These are phyloP conservation scores for Alternaria sp. DNA, from an alignment of 2,329 filamentous ascomycete species.

Conservation along the genomic window DNA sequence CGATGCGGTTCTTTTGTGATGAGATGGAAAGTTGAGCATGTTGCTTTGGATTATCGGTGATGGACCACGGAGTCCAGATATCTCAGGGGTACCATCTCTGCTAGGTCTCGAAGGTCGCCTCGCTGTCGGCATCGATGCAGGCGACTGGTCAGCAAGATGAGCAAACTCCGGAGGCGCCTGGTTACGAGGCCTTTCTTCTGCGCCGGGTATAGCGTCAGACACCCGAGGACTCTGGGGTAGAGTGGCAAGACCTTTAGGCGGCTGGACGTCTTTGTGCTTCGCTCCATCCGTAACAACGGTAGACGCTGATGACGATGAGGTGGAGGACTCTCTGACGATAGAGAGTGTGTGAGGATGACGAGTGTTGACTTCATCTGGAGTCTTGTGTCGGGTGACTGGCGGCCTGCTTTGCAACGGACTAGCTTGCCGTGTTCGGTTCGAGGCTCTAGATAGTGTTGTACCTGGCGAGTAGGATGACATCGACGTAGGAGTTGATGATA, in stretches of 20 bases:
- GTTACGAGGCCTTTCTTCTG: constrained; percentile 23
- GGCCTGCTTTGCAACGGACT: constrained; percentile 67
- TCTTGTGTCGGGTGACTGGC: constrained; percentile 67
- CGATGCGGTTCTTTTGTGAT: constrained; percentile 62
- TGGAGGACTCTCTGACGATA: constrained; percentile 72
- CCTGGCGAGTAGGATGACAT: constrained; percentile 78
- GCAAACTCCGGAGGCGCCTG: constrained; percentile 52
- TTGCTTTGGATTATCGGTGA: constrained; percentile 67
- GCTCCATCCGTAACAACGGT: constrained; percentile 67
- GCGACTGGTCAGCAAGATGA: constrained; percentile 70
- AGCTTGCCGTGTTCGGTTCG: constrained; percentile 61
- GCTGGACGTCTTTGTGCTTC: constrained; percentile 54
- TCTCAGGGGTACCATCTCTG: constrained; percentile 56
- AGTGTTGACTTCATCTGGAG: constrained; percentile 59
- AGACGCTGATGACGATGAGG: constrained; percentile 76
- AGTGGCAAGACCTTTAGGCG: constrained; percentile 36
- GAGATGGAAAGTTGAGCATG: constrained; percentile 58
- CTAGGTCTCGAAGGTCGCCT: constrained; percentile 58
- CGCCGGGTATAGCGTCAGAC: constrained; percentile 12
- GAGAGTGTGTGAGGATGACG: constrained; percentile 67
- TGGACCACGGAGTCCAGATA: constrained; percentile 56
- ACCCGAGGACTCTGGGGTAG: constrained; percentile 64
- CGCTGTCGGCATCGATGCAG: constrained; percentile 57
- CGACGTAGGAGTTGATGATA: constrained; percentile 80
- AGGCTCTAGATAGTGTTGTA: constrained; percentile 58